These are phyloP conservation scores for Daldinia decipiens DNA, from an alignment of 495 filamentous ascomycete species.

Conservation along the genomic window DNA sequence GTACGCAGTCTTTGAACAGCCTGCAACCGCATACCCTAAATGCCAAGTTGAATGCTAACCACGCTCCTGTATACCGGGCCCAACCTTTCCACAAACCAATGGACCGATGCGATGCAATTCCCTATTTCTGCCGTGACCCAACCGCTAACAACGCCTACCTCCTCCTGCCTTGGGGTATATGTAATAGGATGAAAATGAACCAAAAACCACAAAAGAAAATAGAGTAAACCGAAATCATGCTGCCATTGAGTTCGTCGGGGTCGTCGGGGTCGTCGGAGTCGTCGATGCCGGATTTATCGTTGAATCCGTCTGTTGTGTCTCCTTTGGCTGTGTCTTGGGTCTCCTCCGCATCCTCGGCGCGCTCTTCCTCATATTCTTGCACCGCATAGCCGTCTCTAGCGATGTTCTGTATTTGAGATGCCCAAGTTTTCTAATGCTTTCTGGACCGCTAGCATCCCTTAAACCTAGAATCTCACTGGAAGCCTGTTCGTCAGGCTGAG, in stretches of 20 bases:
- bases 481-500: conserved; percentile 30
- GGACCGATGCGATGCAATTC: conserved; percentile 29
- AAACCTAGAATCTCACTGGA: conserved; percentile 37
- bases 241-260: conserved; percentile 18
- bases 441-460: conserved; percentile 44
- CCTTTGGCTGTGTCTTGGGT: conserved; percentile 30
- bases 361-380: conserved; percentile 55
- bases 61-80: conserved; percentile 15
- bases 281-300: conserved; percentile 25
- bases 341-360: conserved; percentile 57
- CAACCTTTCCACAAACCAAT: conserved; percentile 3
- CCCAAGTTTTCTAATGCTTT: conserved; percentile 50
- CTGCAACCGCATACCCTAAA: conserved; percentile 12
- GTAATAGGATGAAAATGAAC: conserved; percentile 13
- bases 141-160: conserved; percentile 23
- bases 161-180: conserved; percentile 34
- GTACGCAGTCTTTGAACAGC: not conserved
- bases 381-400: conserved; percentile 53
- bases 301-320: conserved; percentile 30
- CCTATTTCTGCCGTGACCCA: not conserved
- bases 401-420: conserved; percentile 54
- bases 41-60: conserved; percentile 33
- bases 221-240: conserved; percentile 28
- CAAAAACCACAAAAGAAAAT: conserved; percentile 4
- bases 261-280: conserved; percentile 32